Evolutionary conservation across 306 rosid genomes (phyloP).

Genomic region (Pachyrhizus erosus): DNA sequence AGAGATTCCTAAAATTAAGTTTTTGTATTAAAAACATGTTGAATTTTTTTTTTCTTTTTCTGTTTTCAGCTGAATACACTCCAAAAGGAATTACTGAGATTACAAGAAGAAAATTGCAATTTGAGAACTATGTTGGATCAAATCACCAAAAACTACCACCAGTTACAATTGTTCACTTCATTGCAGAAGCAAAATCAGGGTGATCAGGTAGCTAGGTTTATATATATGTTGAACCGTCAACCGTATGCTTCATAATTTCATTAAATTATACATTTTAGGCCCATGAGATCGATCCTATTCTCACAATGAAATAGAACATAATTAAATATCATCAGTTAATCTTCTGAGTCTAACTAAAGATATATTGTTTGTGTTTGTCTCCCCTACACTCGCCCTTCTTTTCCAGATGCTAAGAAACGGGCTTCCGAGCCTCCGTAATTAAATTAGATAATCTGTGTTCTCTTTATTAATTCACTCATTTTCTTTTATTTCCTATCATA

Average conservation of each 20-base stretch:
- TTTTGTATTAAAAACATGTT: not conserved
- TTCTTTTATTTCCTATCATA: not conserved
- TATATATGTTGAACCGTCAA: not conserved
- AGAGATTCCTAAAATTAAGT: not conserved
- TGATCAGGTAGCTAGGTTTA: slow-evolving; percentile 31
- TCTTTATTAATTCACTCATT: not conserved
- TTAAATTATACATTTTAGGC: not conserved
- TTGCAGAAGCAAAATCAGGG: slow-evolving; percentile 46
- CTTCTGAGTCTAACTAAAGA: not conserved
- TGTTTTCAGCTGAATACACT: slow-evolving; percentile 28
- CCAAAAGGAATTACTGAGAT: slow-evolving; percentile 37
- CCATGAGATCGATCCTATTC: not conserved
- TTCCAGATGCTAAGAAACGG: not conserved
- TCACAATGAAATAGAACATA: not conserved
- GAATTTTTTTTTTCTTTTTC: not conserved
- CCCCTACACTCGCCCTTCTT: not conserved
- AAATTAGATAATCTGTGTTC: not conserved
- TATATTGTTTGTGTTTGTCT: not conserved
- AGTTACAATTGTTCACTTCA: slow-evolving; percentile 41
- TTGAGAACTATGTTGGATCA: slow-evolving; percentile 48
- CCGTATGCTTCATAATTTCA: not conserved
- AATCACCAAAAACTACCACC: slow-evolving; percentile 46
- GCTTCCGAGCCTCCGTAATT: too few relatives aligned
- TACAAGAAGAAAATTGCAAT: slow-evolving; percentile 46
- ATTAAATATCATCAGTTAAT: not conserved